Conservation (phyloP, 768 basidiomycete genomes). For the Lentinula sp. region DNA sequence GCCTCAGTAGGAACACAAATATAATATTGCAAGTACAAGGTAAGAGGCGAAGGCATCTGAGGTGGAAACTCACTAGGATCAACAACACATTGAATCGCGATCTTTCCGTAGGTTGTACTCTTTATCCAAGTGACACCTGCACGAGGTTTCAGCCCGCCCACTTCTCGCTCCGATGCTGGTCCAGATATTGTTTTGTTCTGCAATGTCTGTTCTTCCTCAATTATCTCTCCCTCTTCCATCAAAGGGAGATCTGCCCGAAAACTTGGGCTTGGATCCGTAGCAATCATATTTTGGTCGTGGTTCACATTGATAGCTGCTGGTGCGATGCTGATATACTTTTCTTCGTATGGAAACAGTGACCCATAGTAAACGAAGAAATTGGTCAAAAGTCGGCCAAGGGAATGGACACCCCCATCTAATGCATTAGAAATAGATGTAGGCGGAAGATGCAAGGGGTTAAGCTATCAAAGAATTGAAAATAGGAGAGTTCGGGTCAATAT, state of each 20-base stretch:
- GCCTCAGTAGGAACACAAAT: too few species aligned
- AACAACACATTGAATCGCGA: slow-evolving; percentile 38
- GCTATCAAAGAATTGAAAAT: slow-evolving; percentile 25
- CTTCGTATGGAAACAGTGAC: slow-evolving; percentile 31
- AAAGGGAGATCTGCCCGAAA: neutral
- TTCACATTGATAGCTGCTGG: neutral
- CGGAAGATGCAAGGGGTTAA: slow-evolving; percentile 55
- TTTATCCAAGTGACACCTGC: slow-evolving; percentile 25
- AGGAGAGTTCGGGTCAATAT: neutral
- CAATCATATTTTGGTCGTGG: neutral
- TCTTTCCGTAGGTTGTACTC: slow-evolving; percentile 15
- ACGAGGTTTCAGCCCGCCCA: slow-evolving; percentile 18
- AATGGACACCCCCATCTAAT: slow-evolving; percentile 30
- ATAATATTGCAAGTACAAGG: neutral
- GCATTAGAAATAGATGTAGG: slow-evolving; percentile 38
- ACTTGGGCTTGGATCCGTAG: neutral
- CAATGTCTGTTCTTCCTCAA: slow-evolving; percentile 2
- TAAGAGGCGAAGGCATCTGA: neutral
- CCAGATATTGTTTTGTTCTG: neutral
- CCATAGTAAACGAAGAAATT: slow-evolving; percentile 70
- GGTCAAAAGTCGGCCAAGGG: slow-evolving; percentile 52
- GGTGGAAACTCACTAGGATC: slow-evolving; percentile 25
- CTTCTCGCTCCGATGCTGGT: neutral
- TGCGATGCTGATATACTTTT: slow-evolving; percentile 32
- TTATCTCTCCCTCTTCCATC: slow-evolving; percentile 20